phyloP scores from a whole-genome alignment of 2,329 filamentous ascomycete species.

The Ambrosiella beaveri region DNA sequence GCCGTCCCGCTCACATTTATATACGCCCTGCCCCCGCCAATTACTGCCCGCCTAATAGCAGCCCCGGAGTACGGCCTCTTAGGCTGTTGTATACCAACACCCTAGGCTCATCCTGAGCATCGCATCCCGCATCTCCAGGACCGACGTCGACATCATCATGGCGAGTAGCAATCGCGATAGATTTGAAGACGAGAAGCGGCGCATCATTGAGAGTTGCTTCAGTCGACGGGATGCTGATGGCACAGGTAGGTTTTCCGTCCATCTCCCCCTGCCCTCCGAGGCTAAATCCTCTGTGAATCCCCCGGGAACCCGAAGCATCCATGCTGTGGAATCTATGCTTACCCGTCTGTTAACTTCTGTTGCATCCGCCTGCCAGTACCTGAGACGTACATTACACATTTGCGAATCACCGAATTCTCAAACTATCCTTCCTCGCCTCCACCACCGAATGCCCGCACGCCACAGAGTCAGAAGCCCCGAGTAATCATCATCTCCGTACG shows the following conservation, averaged over 20 bases:
- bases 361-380: slow-evolving; percentile 32
- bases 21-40: no score
- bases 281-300: neutral
- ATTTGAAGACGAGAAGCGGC: slow-evolving; percentile 91
- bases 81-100: neutral
- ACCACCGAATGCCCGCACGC: slow-evolving; percentile 53
- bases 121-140: neutral
- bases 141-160: neutral
- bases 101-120: neutral
- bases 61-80: no score
- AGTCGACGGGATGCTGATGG: slow-evolving; percentile 75
- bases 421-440: slow-evolving; percentile 68
- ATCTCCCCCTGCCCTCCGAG: neutral
- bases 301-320: no score
- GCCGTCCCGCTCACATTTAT: no score
- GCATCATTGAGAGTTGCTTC: slow-evolving; percentile 92
- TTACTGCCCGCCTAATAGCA: no score
- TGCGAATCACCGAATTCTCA: slow-evolving; percentile 75
- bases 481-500: slow-evolving; percentile 87
- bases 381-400: slow-evolving; percentile 97
- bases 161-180: slow-evolving; percentile 35
- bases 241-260: slow-evolving; percentile 42
- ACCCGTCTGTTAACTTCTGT: no score
- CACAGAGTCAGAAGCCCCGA: slow-evolving; percentile 67
- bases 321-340: no score